Evolutionary conservation across 257 asterid genomes (phyloP), one percentile per base, ranked within the genome.

Genomic region (Solanum clarkiae): DNA sequence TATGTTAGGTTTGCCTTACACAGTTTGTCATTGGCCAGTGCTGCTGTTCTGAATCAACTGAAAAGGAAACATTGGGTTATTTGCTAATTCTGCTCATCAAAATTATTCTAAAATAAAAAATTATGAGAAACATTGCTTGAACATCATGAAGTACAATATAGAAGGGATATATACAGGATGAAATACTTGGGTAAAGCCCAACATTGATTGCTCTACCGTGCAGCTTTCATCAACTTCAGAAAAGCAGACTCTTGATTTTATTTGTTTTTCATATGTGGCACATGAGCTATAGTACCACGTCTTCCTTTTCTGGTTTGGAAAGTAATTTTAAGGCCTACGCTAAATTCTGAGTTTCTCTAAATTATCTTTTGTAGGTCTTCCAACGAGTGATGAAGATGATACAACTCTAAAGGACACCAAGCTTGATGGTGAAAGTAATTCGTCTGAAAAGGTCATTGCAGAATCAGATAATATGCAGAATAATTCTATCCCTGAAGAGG

Each of bases 301-400:
- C 62, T 24, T 56, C 70, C 20, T 66, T 65, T 7, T 26, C 42
- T 54, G n/a, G 15, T 85, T 45, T 7, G 7, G 54, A 10, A 79
- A 16, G 22, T 14, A 60, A 81, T 22, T 59, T 62, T 1, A 62
- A 20, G 24, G 44, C 79, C 24, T 45, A 70, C 9, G 79, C 82
- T 68, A n/a, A 54, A 84, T 71, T 20, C 40, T 77, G 7, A 9
- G 72, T 81, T 45, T 70, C 29, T 60, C 24, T 63, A 18, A 80
- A 65, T 83, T 70, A 54, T 53, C 88, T 44, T 69, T 88, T 84
- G 87, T 90, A 95, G 98, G 96, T 89, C 81, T 94, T 81, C 94
- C 93, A 10, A 85, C 90, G 49, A 96, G 94, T 86, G 98, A 94
- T 55, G 97, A 95, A 65, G 99, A 94, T 26, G 84, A 68, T 75